Conservation (phyloP, 345 rosid species). For the Theobroma cacao region DNA sequence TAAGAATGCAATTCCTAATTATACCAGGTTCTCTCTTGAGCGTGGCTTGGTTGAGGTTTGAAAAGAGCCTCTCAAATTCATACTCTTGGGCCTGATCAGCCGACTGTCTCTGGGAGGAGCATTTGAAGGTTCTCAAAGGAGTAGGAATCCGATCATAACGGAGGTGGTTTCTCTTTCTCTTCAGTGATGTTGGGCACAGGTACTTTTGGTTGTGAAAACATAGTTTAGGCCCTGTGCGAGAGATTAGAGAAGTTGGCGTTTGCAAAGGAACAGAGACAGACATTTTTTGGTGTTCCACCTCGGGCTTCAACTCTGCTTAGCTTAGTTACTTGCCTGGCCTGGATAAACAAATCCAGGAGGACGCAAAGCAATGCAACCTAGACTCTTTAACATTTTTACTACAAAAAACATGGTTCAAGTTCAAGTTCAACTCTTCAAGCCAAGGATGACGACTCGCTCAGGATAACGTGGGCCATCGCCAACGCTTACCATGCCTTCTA, state of each 20-base stretch:
- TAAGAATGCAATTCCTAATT: background rate
- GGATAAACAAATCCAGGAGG: background rate
- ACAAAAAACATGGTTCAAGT: background rate
- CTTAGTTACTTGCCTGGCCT: background rate
- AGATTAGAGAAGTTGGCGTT: background rate
- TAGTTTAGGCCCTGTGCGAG: background rate
- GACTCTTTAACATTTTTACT: background rate
- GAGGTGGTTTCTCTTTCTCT: background rate
- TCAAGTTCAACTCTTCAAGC: background rate
- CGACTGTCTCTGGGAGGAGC: constrained; percentile 43
- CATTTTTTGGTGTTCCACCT: background rate
- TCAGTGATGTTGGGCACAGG: background rate
- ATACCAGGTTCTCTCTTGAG: constrained; percentile 82
- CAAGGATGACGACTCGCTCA: background rate
- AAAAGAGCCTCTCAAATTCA: constrained; percentile 73
- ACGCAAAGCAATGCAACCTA: background rate
- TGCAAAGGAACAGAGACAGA: background rate
- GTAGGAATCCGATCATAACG: background rate
- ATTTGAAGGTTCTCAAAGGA: constrained; percentile 28
- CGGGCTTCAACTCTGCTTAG: background rate
- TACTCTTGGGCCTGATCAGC: constrained; percentile 25
- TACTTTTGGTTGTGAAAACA: background rate
- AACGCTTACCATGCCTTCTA: background rate
- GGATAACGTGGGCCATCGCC: background rate
- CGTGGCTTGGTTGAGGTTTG: constrained; percentile 75